These are phyloP conservation scores for Tylopilus sp. DNA, from an alignment of 1,284 basidiomycete genomes.

Conservation along the genomic window DNA sequence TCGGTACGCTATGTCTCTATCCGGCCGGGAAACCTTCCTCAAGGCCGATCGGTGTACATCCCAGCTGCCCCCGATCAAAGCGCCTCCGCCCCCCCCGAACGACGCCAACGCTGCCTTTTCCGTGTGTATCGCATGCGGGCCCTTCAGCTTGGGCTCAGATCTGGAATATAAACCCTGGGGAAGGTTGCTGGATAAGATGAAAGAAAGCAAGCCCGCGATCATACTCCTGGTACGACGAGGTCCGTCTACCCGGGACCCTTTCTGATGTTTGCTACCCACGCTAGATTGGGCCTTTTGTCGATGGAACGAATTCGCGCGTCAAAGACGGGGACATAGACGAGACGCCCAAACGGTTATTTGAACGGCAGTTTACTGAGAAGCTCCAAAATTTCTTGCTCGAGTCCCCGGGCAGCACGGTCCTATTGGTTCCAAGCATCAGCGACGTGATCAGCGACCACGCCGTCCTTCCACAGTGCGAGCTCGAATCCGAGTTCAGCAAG, in stretches of 20 bases:
- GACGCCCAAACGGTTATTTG: constrained; percentile 69
- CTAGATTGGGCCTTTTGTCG: constrained; percentile 89
- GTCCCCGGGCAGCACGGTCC: constrained; percentile 65
- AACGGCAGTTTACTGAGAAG: constrained; percentile 57
- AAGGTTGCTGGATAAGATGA: constrained; percentile 54
- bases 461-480: constrained; percentile 84
- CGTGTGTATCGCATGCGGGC: constrained; percentile 73
- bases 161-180: constrained; percentile 72
- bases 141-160: constrained; percentile 77
- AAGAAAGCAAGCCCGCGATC: constrained; percentile 66
- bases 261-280: constrained; percentile 5
- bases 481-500: constrained; percentile 44
- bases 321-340: constrained; percentile 67
- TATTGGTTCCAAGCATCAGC: constrained; percentile 79
- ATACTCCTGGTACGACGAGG: constrained; percentile 65
- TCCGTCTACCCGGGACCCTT: not conserved
- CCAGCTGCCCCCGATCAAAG: constrained; percentile 50
- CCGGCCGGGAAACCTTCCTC: not conserved
- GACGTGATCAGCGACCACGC: constrained; percentile 80
- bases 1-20: constrained; percentile 44
- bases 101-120: constrained; percentile 49
- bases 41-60: constrained; percentile 1
- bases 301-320: constrained; percentile 70
- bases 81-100: constrained; percentile 36
- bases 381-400: constrained; percentile 58